Base-by-base conservation (phyloP, 208 protist genomes). In the Acanthamoeba royreba region DNA sequence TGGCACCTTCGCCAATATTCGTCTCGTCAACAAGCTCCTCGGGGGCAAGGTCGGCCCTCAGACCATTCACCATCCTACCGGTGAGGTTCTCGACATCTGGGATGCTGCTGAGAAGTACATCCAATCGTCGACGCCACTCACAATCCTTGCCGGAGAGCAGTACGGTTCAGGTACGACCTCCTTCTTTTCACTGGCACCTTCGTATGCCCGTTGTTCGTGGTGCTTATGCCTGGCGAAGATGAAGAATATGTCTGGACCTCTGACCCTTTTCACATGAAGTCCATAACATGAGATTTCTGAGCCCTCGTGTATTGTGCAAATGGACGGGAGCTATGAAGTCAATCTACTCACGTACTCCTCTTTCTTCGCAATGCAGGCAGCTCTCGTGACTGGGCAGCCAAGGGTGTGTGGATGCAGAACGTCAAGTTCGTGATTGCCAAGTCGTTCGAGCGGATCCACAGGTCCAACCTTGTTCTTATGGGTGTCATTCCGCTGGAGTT, bases 321-420 rank as follows among this genome's bases (percentile, higher is more conserved):
- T 69, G 33, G 58, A 1, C 4, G 28, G 28, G 28, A 4, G 7
- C 58, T 69, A 69, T n/a, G 19, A 69, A 69, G 1, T 35, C 5
- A 69, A 69, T 69, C 28, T 35, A 58, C 28, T 88, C 25, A 13
- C 15, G 9, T 88, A 7, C 22, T 52, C 79, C 33, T 40, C 22
- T 49, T 58, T n/a, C 4, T 74, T n/a, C 28, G 42, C 9, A 40
- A 0, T 88, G 42, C 79, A 88, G 86, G 88, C 88, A 81, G 97
- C 47, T 98, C 98, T 15, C 97, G 99, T 90, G 99, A 99, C 94
- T 99, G 99, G 99, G 99, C 99, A 1, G 98, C 98, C 31, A 99
- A 99, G 97, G 98, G 98, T 4, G 93, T 93, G 19, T 94, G 81
- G 53, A 92, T 99, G 95, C 98, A 99, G 95, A 98, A 98, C 55